These are phyloP conservation scores for Chrysosporium keratinophilum DNA, from an alignment of 2,329 filamentous ascomycete genomes.

Conservation along the genomic window DNA sequence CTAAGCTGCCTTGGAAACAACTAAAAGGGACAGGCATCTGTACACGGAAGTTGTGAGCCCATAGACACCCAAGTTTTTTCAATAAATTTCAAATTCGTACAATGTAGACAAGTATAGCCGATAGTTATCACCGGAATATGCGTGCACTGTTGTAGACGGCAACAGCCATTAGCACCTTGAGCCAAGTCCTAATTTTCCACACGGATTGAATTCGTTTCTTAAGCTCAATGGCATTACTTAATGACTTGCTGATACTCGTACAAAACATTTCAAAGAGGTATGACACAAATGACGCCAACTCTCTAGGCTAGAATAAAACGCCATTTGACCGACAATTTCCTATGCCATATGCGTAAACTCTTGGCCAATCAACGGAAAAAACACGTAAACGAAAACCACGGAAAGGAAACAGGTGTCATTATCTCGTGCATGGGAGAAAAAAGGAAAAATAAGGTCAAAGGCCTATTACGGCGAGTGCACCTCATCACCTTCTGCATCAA, in stretches of 20 bases:
- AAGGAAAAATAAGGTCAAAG: neutral
- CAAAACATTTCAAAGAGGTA: too few relatives aligned
- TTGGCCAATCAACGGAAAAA: neutral
- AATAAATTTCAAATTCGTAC: too few relatives aligned
- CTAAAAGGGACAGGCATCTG: conserved; percentile 18
- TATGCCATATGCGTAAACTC: neutral
- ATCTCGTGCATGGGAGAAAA: neutral
- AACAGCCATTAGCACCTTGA: too few relatives aligned
- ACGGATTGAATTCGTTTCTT: too few relatives aligned
- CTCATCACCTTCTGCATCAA: conserved; percentile 18
- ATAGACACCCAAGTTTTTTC: conserved; percentile 20
- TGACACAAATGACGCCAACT: neutral
- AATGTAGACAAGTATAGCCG: too few relatives aligned
- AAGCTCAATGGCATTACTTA: neutral
- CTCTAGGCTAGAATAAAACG: neutral
- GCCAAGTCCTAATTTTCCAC: too few relatives aligned
- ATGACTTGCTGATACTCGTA: too few relatives aligned
- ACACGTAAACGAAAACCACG: neutral
- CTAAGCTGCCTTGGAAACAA: neutral
- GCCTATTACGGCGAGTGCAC: neutral
- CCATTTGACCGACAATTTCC: neutral
- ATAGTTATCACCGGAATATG: too few relatives aligned
- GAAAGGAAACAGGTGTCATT: neutral
- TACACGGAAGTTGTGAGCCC: conserved; percentile 43
- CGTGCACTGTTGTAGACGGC: too few relatives aligned